Conservation (phyloP, 805 yeast species). For the Ogataea glucozyma region DNA sequence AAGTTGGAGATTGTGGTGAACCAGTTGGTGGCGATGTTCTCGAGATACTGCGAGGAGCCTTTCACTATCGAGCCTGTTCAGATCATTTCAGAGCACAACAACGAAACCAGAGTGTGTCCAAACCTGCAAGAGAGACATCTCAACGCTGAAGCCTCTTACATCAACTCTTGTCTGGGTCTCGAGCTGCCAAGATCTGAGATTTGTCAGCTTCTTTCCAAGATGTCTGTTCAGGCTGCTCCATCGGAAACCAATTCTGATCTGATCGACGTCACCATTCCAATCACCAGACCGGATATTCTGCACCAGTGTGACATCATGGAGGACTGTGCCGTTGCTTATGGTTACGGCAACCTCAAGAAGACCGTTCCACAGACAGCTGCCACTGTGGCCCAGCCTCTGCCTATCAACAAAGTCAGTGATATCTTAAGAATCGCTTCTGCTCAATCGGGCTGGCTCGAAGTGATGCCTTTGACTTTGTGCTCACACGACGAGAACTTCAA, state of each 20-base stretch:
- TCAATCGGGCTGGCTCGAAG: constrained; percentile 95
- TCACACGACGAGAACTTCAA: constrained; percentile 97
- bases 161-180: constrained; percentile 92
- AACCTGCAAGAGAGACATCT: constrained; percentile 64
- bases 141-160: constrained; percentile 76
- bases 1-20: constrained; percentile 91
- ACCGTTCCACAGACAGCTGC: constrained; percentile 77
- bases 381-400: constrained; percentile 82
- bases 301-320: constrained; percentile 99
- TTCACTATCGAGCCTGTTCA: constrained; percentile 90
- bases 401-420: constrained; percentile 87
- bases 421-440: constrained; percentile 88
- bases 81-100: constrained; percentile 78
- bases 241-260: constrained; percentile 47
- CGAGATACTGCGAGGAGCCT: constrained; percentile 77
- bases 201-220: constrained; percentile 64
- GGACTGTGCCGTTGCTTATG: constrained; percentile 96
- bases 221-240: constrained; percentile 73
- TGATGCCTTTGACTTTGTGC: constrained; percentile 90
- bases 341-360: constrained; percentile 83
- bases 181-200: constrained; percentile 68
- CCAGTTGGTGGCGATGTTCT: constrained; percentile 93
- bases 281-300: constrained; percentile 92
- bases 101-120: constrained; percentile 76
- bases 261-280: constrained; percentile 75